Evolutionary conservation across 257 asterid species (phyloP), one percentile per base, ranked within the genome.

Genomic region (Capsicum chinense): DNA sequence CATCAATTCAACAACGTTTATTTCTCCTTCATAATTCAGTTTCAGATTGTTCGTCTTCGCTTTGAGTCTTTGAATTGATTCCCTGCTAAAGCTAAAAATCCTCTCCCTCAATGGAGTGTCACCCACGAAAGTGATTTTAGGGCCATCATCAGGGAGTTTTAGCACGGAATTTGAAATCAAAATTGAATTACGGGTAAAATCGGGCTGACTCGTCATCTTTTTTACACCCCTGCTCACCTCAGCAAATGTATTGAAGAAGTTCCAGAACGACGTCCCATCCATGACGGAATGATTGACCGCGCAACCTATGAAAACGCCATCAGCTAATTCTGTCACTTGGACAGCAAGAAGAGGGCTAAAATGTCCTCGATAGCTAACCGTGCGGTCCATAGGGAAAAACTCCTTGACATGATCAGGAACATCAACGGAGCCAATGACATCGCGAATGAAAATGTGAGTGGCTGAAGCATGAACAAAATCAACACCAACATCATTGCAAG

Each of bases 261-360:
- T 90, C 93, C 94, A 93, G 79, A 91, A 88, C 11, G 95, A 93
- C 2, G 97, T 93, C 7, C 97, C 97, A 7, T 93, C 97, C 0
- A 87, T 80, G 0, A 93, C 92, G 79, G 97, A 91, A 86, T 93
- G 97, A 85, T 92, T 91, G 7, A 92, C 91, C 80, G 94, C 33
- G 90, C 95, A 93, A 15, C 91, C 92, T 17, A 93, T 90, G 84
- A 93, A 93, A 8, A 93, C 85, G 33, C 97, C 95, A 79, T 93
- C 95, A 21, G 88, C 91, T 4, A 93, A 83, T 83, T 91, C 97
- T 80, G 97, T 93, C 21, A 91, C 91, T 84, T 92, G 94, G 5
- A 93, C 94, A 0, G 94, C 88, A 16, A 91, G 84, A 58, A 93
- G 83, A 1, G 97, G 95, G n/a, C 84, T 63, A 9, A 85, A 88